Percentiles rank a stretch among this genome's conserved stretches.
phyloP scores from a whole-genome alignment of 1,139 yeast genomes.

The Hemisphaericaspora xylofermentans region DNA sequence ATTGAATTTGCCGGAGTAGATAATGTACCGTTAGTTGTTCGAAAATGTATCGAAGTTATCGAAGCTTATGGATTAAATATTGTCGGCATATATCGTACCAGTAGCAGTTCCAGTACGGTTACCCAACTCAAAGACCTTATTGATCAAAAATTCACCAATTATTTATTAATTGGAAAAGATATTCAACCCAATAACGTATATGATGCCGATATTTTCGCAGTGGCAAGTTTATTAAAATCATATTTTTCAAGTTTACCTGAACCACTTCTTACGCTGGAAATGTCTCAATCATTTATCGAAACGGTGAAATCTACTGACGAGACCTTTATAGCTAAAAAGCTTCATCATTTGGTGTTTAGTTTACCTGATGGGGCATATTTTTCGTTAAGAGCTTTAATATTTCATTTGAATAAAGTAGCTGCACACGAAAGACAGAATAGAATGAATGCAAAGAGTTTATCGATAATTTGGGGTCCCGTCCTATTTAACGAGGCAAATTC shows the following conservation, averaged over 20 bases:
- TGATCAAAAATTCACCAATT: constrained; percentile 74
- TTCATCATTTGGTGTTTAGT: constrained; percentile 85
- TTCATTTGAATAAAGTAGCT: constrained; percentile 79
- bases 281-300: constrained; percentile 59
- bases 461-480: constrained; percentile 95
- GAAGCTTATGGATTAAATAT: constrained; percentile 80
- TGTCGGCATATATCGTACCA: constrained; percentile 87
- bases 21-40: constrained; percentile 88
- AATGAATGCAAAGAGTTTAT: constrained; percentile 77
- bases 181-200: constrained; percentile 45
- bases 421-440: constrained; percentile 63
- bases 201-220: constrained; percentile 72
- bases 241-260: constrained; percentile 72
- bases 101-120: constrained; percentile 75
- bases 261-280: constrained; percentile 60
- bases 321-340: constrained; percentile 61
- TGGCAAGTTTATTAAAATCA: constrained; percentile 68
- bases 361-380: constrained; percentile 95
- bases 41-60: constrained; percentile 82
- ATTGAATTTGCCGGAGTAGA: constrained; percentile 80
- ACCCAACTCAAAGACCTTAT: constrained; percentile 70
- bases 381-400: constrained; percentile 77
- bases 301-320: constrained; percentile 64
- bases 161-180: constrained; percentile 42
- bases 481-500: constrained; percentile 63